Conservation (phyloP, 2,329 filamentous ascomycete genomes). For the Fusarium subglutinans region DNA sequence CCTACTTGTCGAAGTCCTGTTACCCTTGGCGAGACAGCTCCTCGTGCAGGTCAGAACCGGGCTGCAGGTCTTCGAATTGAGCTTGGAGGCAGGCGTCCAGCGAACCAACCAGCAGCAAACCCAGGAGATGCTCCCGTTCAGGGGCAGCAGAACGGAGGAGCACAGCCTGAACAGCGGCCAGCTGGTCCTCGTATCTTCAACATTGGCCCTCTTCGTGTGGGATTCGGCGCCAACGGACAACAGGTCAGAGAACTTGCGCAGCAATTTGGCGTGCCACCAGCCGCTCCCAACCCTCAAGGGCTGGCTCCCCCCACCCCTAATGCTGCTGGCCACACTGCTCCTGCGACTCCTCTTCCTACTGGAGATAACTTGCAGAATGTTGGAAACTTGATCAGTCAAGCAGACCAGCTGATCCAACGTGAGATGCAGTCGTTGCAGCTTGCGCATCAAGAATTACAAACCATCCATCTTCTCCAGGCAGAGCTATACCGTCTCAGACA, state of each 20-base stretch:
- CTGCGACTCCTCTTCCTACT: slow-evolving; percentile 31
- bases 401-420: slow-evolving; percentile 74
- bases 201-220: slow-evolving; percentile 78
- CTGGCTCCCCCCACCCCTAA: slow-evolving; percentile 29
- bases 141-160: slow-evolving; percentile 38
- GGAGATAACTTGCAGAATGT: slow-evolving; percentile 56
- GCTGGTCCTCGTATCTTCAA: slow-evolving; percentile 71
- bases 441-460: slow-evolving; percentile 73
- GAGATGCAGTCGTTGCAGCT: slow-evolving; percentile 71
- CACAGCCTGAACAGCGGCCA: slow-evolving; percentile 32
- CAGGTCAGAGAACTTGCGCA: slow-evolving; percentile 75
- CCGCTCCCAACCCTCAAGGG: slow-evolving; percentile 39
- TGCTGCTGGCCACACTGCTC: slow-evolving; percentile 24
- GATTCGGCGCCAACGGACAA: slow-evolving; percentile 76
- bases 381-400: slow-evolving; percentile 68
- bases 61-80: slow-evolving; percentile 46
- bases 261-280: slow-evolving; percentile 62
- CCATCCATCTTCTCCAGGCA: slow-evolving; percentile 72
- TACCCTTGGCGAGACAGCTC: slow-evolving; percentile 42
- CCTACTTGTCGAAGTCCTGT: slow-evolving; percentile 92
- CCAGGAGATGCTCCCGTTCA: slow-evolving; percentile 28
- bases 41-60: slow-evolving; percentile 41
- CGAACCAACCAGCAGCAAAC: slow-evolving; percentile 38
- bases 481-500: slow-evolving; percentile 74
- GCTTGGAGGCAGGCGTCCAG: slow-evolving; percentile 39